phyloP scores from a whole-genome alignment of 371 early-diverging fungal genomes.

The Mucor sp. region DNA sequence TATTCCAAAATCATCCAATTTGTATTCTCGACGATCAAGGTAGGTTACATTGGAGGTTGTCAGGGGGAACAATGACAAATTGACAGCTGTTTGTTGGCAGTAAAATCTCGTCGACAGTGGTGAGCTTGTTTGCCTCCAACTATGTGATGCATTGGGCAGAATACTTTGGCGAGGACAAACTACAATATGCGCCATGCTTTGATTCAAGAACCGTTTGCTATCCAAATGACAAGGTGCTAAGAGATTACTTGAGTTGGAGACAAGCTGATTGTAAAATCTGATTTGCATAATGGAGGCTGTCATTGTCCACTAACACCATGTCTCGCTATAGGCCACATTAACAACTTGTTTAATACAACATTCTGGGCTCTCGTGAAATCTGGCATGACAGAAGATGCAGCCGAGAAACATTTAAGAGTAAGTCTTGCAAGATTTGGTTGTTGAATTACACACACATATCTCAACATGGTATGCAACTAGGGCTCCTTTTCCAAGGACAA shows the following conservation, averaged over 20 bases:
- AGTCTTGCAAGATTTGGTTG: neutral
- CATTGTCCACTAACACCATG: neutral
- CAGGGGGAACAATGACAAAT: neutral
- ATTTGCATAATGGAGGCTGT: neutral
- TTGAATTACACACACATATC: neutral
- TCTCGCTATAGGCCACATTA: constrained; percentile 66
- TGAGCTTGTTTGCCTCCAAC: constrained; percentile 83
- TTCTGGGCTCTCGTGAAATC: constrained; percentile 88
- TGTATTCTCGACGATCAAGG: constrained; percentile 82
- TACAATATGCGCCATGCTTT: constrained; percentile 87
- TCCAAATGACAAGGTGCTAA: constrained; percentile 76
- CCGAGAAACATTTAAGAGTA: constrained; percentile 70
- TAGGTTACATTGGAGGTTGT: constrained; percentile 12
- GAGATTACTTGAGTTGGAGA: constrained; percentile 94
- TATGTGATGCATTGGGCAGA: constrained; percentile 84
- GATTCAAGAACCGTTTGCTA: constrained; percentile 91
- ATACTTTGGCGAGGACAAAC: constrained; percentile 65
- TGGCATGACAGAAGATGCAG: constrained; percentile 66
- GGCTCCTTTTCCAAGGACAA: constrained; percentile 85
- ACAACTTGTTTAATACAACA: constrained; percentile 91
- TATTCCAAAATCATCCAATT: constrained; percentile 61
- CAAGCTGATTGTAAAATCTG: constrained; percentile 84
- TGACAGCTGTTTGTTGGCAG: constrained; percentile 24
- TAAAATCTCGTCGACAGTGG: constrained; percentile 86
- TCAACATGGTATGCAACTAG: constrained; percentile 32